Evolutionary conservation across 2,329 filamentous ascomycete genomes (phyloP).

Genomic region (Colletotrichum tanaceti): DNA sequence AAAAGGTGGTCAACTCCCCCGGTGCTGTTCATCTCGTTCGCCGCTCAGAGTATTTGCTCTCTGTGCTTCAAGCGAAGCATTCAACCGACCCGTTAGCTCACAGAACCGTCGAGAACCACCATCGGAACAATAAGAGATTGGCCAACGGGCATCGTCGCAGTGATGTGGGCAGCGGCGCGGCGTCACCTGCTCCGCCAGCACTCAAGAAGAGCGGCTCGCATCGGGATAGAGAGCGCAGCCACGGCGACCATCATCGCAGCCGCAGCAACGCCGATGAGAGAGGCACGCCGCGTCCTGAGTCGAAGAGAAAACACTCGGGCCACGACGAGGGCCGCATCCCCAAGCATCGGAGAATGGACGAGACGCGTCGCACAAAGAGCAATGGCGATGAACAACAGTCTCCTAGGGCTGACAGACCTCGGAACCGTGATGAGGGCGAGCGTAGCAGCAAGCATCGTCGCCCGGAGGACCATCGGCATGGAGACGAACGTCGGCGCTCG

Average conservation of each 20-base stretch:
- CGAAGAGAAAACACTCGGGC: conserved; percentile 71
- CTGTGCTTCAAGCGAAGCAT: conserved; percentile 90
- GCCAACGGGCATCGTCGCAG: conserved; percentile 70
- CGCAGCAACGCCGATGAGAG: conserved; percentile 64
- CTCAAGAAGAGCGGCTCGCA: conserved; percentile 61
- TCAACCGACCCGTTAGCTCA: conserved; percentile 80
- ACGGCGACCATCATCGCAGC: conserved; percentile 62
- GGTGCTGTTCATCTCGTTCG: conserved; percentile 98
- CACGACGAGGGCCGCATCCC: conserved; percentile 57
- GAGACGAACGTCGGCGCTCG: conserved; percentile 47
- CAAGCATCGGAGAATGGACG: conserved; percentile 57
- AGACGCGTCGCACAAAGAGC: conserved; percentile 53
- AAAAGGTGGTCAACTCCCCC: conserved; percentile 87
- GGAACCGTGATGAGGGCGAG: conserved; percentile 46
- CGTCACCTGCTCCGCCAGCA: conserved; percentile 74
- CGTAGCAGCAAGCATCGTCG: conserved; percentile 50
- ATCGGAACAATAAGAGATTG: conserved; percentile 90
- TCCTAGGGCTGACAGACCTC: conserved; percentile 46
- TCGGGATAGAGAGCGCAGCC: conserved; percentile 59
- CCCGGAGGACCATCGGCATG: conserved; percentile 50
- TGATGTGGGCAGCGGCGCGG: conserved; percentile 70
- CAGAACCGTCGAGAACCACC: conserved; percentile 88
- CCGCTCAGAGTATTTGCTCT: conserved; percentile 92
- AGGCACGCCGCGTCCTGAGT: conserved; percentile 63
- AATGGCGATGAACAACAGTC: conserved; percentile 53